Conservation (phyloP, 495 filamentous ascomycete genomes). For the Penicillium ucsense region DNA sequence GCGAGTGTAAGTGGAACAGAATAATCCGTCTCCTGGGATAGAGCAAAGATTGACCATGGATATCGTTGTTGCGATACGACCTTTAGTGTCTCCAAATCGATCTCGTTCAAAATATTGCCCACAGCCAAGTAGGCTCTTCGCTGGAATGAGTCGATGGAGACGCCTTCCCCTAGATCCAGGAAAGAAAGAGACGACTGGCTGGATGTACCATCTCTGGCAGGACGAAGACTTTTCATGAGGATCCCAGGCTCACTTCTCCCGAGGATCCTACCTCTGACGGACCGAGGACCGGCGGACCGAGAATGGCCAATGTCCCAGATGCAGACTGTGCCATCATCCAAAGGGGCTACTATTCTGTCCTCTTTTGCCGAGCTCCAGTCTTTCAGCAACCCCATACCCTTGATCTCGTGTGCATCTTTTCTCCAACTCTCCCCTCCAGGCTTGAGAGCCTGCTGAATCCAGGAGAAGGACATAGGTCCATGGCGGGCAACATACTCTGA, state of each 20-base stretch:
- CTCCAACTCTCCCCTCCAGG: conserved; percentile 15
- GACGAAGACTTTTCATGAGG: conserved; percentile 40
- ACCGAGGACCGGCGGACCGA: conserved; percentile 27
- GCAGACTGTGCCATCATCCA: conserved; percentile 79
- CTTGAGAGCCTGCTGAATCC: conserved; percentile 55
- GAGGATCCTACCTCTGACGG: conserved; percentile 53
- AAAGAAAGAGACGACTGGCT: conserved; percentile 40
- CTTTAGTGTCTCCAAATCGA: conserved; percentile 71
- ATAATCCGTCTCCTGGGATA: conserved; percentile 65
- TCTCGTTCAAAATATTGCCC: conserved; percentile 64
- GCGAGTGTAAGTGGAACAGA: conserved; percentile 73
- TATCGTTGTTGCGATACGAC: conserved; percentile 64
- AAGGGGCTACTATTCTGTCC: conserved; percentile 60
- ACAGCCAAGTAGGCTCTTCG: conserved; percentile 70
- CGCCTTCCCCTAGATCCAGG: conserved; percentile 72
- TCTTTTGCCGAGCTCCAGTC: conserved; percentile 38
- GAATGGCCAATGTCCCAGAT: conserved; percentile 72
- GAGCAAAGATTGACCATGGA: conserved; percentile 71
- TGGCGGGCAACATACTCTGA: conserved; percentile 79
- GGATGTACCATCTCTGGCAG: conserved; percentile 30
- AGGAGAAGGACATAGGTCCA: conserved; percentile 61
- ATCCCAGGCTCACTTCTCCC: conserved; percentile 55
- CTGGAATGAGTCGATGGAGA: conserved; percentile 65
- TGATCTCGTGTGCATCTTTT: conserved; percentile 41
- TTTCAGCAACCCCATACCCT: conserved; percentile 55